Evolutionary conservation across 345 rosid genomes (phyloP), one percentile per base, ranked within the genome.

Genomic region (Hypericum perforatum): DNA sequence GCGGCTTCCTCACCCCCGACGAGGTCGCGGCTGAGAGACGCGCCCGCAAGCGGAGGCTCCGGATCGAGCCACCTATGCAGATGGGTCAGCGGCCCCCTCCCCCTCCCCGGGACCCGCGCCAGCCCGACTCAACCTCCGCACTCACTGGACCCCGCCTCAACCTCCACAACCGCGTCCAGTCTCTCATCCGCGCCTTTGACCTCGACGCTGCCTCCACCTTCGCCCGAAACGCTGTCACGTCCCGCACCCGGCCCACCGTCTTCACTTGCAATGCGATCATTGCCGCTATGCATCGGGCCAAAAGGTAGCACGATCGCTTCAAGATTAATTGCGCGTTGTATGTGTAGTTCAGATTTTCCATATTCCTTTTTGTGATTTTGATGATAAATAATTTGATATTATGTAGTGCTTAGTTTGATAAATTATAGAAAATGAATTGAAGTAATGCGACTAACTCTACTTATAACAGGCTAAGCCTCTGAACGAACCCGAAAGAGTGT

Each of bases 1-100:
- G 82, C 58, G 78, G 82, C 67, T 92, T 85, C 80, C 74, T 91
- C 49, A 83, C 97, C 41, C 94, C 99, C 4, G 97, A 92, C 54
- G 99, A 92, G 74, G 95, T 95, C 2, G 95, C 97, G 0, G 91
- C 97, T 0, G 99, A 86, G 11, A 95, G 95, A 52, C 91, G 97
- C 39, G 81, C 87, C 9, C 79, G 97, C 39, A 92, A 89, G 61
- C 91, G 97, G 9, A 85, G 94, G 3, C 96, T 85, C 49, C 77
- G 95, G 3, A 80, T 86, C 63, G 94, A 92, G 57, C 99, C 99
- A 3, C 97, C 99, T 0, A 86, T 89, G 48, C 84, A 88, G 52
- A 96, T 97, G 48, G 76, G 88, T 59, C 90, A 87, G 0, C 69
- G 82, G 9, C 75, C 80, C 5, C 58, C 58, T 16, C 86, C 82